Conservation (phyloP, 202 grass and related monocot genomes). For the Schoenoplectus tabernaemontani region DNA sequence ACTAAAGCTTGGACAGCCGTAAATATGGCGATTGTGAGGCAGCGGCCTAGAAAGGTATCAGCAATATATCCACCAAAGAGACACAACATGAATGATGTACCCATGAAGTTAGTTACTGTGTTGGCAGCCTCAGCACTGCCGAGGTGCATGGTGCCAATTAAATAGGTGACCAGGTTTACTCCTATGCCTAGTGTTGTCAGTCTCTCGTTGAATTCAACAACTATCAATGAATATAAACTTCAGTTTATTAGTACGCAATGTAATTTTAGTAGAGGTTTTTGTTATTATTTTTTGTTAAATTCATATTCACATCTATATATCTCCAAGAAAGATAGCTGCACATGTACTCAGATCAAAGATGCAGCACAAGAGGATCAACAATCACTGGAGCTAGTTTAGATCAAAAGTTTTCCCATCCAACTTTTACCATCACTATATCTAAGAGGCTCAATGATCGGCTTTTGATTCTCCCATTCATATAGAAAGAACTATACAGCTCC, state of each 20-base stretch:
- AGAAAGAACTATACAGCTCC: background rate
- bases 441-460: background rate
- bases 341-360: background rate
- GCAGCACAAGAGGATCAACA: no score
- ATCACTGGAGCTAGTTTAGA: no score
- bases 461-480: background rate
- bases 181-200: constrained; percentile 80
- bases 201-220: constrained; percentile 73
- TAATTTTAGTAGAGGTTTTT: background rate
- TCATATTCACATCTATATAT: background rate
- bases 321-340: background rate
- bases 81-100: constrained; percentile 94
- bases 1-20: constrained; percentile 65
- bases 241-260: background rate
- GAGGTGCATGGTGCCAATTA: constrained; percentile 71
- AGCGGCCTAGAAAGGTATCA: constrained; percentile 71
- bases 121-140: constrained; percentile 75
- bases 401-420: background rate
- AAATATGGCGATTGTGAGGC: constrained; percentile 87
- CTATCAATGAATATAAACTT: constrained; percentile 1
- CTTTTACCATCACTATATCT: background rate
- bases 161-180: constrained; percentile 76
- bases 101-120: constrained; percentile 93
- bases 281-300: no score
- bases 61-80: constrained; percentile 87